Conservation (phyloP, 768 basidiomycete species). For the Pisolithus microcarpus region DNA sequence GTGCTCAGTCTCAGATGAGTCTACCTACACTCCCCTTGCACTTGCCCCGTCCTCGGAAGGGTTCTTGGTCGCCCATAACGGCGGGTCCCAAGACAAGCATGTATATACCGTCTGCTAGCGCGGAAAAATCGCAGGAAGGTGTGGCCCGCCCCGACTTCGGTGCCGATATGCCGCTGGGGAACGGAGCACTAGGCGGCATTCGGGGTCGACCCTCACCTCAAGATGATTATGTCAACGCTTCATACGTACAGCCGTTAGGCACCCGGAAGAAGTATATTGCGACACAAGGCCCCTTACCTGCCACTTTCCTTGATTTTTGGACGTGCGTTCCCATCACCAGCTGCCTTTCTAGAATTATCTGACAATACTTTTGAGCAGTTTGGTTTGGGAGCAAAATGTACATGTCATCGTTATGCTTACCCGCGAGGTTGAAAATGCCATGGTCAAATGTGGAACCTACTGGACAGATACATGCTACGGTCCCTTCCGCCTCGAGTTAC, state of each 20-base stretch:
- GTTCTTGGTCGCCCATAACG: slow-evolving; percentile 11
- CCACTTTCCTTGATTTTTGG: slow-evolving; percentile 93
- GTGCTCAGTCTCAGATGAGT: no score
- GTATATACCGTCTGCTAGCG: not conserved
- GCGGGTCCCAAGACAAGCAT: slow-evolving; percentile 2
- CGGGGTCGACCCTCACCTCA: slow-evolving; percentile 33
- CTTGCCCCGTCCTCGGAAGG: no score
- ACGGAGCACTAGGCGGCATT: slow-evolving; percentile 2
- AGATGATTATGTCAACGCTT: slow-evolving; percentile 94
- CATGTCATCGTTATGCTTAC: slow-evolving; percentile 97
- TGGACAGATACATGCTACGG: slow-evolving; percentile 73
- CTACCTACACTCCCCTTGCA: no score
- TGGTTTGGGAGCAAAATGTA: slow-evolving; percentile 92
- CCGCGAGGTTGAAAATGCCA: slow-evolving; percentile 79
- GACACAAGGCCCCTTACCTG: slow-evolving; percentile 88
- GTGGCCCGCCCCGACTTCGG: not conserved
- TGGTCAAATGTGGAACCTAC: slow-evolving; percentile 87
- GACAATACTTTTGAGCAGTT: slow-evolving; percentile 30
- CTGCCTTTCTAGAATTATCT: not conserved
- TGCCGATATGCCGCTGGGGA: not conserved
- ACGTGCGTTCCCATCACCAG: slow-evolving; percentile 50
- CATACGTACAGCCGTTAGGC: slow-evolving; percentile 81
- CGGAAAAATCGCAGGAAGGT: not conserved
- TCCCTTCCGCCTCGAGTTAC: slow-evolving; percentile 52
- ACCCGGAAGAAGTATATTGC: slow-evolving; percentile 85